Evolutionary conservation across 345 rosid genomes (phyloP).

Genomic region (Lagerstroemia speciosa): DNA sequence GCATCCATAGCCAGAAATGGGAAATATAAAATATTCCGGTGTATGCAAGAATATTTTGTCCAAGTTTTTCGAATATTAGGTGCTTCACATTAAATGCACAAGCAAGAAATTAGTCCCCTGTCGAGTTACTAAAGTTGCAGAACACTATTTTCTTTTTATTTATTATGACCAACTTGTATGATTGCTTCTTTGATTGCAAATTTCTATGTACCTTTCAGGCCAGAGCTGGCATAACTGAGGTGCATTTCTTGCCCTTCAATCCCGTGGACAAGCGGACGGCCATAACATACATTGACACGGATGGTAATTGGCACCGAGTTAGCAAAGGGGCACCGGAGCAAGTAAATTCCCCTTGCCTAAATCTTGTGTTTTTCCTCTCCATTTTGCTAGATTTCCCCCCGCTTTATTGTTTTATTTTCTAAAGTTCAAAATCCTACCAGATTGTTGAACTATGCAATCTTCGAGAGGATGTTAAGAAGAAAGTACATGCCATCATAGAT

Average conservation of each 20-base stretch:
- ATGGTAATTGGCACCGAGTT: slow-evolving; percentile 64
- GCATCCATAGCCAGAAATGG: too few relatives aligned
- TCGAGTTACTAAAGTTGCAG: too few relatives aligned
- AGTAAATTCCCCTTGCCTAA: slow-evolving; percentile 19
- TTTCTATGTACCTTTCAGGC: slow-evolving; percentile 28
- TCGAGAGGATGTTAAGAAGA: slow-evolving; percentile 46
- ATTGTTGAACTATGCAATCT: slow-evolving; percentile 67
- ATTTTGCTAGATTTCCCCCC: background rate
- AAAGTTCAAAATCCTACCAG: slow-evolving; percentile 17
- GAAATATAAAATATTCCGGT: too few relatives aligned
- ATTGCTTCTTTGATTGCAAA: background rate
- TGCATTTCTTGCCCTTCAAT: slow-evolving; percentile 78
- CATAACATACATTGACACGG: slow-evolving; percentile 57
- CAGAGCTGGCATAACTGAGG: slow-evolving; percentile 61
- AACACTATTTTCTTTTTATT: too few relatives aligned
- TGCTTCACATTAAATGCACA: too few relatives aligned
- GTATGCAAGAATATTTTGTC: too few relatives aligned
- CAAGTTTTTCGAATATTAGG: too few relatives aligned
- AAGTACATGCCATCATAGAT: slow-evolving; percentile 69
- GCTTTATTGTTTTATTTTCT: background rate
- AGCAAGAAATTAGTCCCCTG: too few relatives aligned
- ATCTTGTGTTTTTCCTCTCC: background rate
- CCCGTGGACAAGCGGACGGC: slow-evolving; percentile 90
- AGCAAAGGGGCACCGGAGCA: slow-evolving; percentile 91
- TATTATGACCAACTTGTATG: background rate